phyloP scores from a whole-genome alignment of 257 asterid species.

The Przewalskia tangutica region DNA sequence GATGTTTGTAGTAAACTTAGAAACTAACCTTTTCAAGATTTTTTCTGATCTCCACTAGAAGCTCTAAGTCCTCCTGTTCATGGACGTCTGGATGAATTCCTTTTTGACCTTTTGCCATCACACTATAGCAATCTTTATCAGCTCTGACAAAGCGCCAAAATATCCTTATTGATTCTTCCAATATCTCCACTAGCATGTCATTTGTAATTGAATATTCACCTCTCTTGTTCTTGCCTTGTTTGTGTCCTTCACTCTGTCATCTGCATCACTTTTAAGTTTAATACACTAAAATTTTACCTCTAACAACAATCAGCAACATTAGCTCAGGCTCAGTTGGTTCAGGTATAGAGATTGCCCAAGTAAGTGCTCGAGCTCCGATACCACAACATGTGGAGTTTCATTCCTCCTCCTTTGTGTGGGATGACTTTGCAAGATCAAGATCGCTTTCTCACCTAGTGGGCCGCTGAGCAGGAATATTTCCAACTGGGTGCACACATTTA shows the following conservation, averaged over 20 bases:
- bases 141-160: slow-evolving; percentile 79
- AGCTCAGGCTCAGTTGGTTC: too few species aligned
- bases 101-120: slow-evolving; percentile 26
- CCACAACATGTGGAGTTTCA: too few species aligned
- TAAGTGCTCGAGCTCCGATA: too few species aligned
- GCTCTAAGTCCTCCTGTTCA: slow-evolving; percentile 37
- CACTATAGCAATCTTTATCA: slow-evolving; percentile 51
- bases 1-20: not conserved
- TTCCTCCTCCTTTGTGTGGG: too few species aligned
- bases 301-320: not conserved
- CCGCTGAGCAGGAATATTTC: too few species aligned
- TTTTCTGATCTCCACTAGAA: slow-evolving; percentile 42
- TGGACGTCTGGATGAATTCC: slow-evolving; percentile 28
- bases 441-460: too few species aligned
- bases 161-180: slow-evolving; percentile 85
- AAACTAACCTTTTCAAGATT: slow-evolving; percentile 55
- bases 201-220: slow-evolving; percentile 49
- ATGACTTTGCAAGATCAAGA: too few species aligned
- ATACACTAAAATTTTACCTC: not conserved
- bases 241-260: slow-evolving; percentile 44
- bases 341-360: too few species aligned
- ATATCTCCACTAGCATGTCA: slow-evolving; percentile 68
- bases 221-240: slow-evolving; percentile 33
- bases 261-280: slow-evolving; percentile 24
- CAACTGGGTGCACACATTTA: too few species aligned